Base-by-base conservation (phyloP, 768 basidiomycete species). In the Boletellus ananas region DNA sequence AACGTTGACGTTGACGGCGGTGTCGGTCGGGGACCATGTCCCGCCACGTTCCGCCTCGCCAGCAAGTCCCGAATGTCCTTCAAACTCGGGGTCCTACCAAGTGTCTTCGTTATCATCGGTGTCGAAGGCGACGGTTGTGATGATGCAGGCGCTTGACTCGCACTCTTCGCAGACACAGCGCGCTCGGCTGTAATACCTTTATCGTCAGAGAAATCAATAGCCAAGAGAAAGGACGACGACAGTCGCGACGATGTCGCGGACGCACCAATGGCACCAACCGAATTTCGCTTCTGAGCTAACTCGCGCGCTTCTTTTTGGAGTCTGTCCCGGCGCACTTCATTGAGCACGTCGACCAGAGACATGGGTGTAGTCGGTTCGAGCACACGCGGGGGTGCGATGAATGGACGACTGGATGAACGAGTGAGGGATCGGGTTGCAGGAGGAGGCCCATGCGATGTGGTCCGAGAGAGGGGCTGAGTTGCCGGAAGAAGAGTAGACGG, bases 371-470 rank as follows among this genome's bases (percentile, higher is more conserved):
- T 29, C 11, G 54, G 44, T 1, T 44, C 45, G 13, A 61, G 63
- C 1, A 58, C 7, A 27, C 61, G 64, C 5, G 66, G 63, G 12
- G 64, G 64, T 11, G 51, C 53, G 33, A 65, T 62, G 27, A 56
- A 21, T 12, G 51, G 58, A 1, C 37, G 60, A 11, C 49, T 46
- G 9, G 56, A 34, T 4, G 56, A 25, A 12, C 38, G 37, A 12
- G 34, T 3, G 0, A 43, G 27, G 16, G 55, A 25, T 33, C 50
- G 58, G 1, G 51, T 46, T n/a, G 49, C 31, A 1, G 41, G 8
- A 18, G 17, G 36, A 18, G 36, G 36, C 10, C 36, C n/a, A 17
- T n/a, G 9, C n/a, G 36, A 16, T 8, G 9, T 45, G 8, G 57
- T 29, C 7, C 39, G 34, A 14, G 34, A 4, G 1, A 45, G 23